These are phyloP conservation scores for Hortaea sp. DNA, from an alignment of 2,329 filamentous ascomycete species.

Conservation along the genomic window DNA sequence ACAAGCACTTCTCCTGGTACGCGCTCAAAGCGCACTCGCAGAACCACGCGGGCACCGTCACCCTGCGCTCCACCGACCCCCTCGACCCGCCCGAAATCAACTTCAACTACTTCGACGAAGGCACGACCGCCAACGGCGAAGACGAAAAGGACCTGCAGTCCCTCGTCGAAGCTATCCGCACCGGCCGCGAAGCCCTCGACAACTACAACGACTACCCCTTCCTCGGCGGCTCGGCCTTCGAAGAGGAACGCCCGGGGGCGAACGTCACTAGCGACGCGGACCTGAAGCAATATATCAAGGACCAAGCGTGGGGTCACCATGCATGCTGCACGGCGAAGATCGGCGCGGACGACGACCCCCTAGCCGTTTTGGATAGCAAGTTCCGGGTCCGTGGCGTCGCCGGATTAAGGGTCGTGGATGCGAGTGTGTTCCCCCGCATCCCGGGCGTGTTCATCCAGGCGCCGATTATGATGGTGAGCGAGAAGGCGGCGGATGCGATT, in stretches of 20 bases:
- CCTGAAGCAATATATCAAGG: constrained; percentile 39
- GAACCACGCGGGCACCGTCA: constrained; percentile 48
- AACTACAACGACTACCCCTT: constrained; percentile 31
- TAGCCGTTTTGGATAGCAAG: constrained; percentile 46
- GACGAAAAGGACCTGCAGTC: constrained; percentile 37
- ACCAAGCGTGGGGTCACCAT: constrained; percentile 49
- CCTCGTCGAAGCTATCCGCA: constrained; percentile 45
- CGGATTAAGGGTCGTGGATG: constrained; percentile 52
- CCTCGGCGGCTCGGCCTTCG: constrained; percentile 34
- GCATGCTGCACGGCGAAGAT: constrained; percentile 47
- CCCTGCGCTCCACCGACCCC: constrained; percentile 37
- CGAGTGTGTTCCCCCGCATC: constrained; percentile 46
- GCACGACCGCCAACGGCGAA: not conserved
- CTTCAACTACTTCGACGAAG: constrained; percentile 49
- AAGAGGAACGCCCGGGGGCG: constrained; percentile 33
- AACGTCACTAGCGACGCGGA: constrained; percentile 25
- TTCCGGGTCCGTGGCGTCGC: constrained; percentile 48
- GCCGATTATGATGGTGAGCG: constrained; percentile 4
- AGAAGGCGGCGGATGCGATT: constrained; percentile 4
- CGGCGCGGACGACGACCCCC: constrained; percentile 42
- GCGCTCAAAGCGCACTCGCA: constrained; percentile 49
- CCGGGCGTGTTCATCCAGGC: constrained; percentile 30
- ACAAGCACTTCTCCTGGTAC: constrained; percentile 34
- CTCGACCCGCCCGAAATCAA: constrained; percentile 52
- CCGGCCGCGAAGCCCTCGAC: constrained; percentile 32